Evolutionary conservation across 1,284 basidiomycete genomes (phyloP), one percentile per base, ranked within the genome.

Genomic region (Ceratobasidium sp.): DNA sequence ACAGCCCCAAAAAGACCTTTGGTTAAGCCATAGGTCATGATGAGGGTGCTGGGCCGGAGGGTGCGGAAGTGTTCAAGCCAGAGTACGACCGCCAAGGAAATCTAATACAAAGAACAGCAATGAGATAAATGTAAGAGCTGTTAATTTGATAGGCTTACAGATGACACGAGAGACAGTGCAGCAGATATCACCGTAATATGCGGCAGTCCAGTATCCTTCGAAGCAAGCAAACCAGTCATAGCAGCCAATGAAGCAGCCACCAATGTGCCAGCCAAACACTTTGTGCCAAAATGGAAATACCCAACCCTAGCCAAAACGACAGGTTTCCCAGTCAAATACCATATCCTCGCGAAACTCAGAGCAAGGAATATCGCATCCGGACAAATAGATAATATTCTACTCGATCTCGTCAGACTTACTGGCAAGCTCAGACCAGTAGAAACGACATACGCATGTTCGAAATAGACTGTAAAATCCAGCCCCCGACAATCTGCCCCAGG

Each of bases 401-500:
- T 18, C 44, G 14, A 9, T 38, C 35, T 7, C 1, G n/a, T 28
- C 1, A 47, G 21, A 18, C 26, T 30, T 3, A 47, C n/a, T n/a
- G n/a, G n/a, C n/a, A 28, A n/a, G 26, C 35, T 5, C n/a, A 11
- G 8, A 26, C 18, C 21, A 32, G 1, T 23, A 26, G 35, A 38
- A 38, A 5, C 4, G 35, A 11, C 35, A 5, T 38, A 62, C 59
- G 59, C 32, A 28, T 62, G 59, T 32, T 62, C 59, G 47, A 62
- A 62, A 18, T 62, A 62, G 28, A 62, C 59, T 7, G 59, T 62
- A 47, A 62, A 62, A 30, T 62, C 59, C 43, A 62, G 26, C 26
- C 28, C 44, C 13, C 59, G 59, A 47, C 59, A 62, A 4, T n/a
- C 44, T 13, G 59, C 59, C 28, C 59, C 59, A 28, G 59, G 59